A percentile compares a stretch with the other conserved stretches of the same genome.
Evolutionary conservation across 2,329 filamentous ascomycete genomes (phyloP).

Genomic region (Clarireedia sp.): DNA sequence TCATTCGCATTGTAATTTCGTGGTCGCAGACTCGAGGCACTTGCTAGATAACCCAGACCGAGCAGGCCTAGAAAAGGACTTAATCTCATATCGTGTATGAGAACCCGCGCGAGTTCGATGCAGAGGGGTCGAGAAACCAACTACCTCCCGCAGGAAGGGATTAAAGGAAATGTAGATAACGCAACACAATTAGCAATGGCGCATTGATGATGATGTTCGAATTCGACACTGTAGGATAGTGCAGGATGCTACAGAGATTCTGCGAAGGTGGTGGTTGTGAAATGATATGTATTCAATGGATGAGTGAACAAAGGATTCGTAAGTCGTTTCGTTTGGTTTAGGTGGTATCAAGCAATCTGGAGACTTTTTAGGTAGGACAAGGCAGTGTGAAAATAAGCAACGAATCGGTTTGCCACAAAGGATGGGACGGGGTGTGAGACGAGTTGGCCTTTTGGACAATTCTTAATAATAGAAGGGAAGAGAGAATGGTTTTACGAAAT

Average conservation of each 20-base stretch:
- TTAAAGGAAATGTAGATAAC: not conserved
- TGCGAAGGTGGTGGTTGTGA: not conserved
- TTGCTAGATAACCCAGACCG: slow-evolving; percentile 41
- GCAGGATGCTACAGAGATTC: not conserved
- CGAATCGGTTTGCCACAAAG: not conserved
- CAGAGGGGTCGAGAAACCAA: not conserved
- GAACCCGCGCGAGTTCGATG: not conserved
- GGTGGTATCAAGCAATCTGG: slow-evolving; percentile 4
- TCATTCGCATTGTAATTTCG: slow-evolving; percentile 76
- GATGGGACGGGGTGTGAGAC: not conserved
- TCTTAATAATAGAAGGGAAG: no score
- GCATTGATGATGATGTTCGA: slow-evolving; percentile 16
- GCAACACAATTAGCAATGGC: slow-evolving; percentile 10
- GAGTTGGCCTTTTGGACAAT: not conserved
- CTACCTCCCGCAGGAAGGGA: not conserved
- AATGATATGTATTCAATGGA: not conserved
- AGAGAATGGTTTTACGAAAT: no score
- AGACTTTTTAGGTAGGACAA: not conserved
- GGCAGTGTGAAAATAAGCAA: not conserved
- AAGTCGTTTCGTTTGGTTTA: not conserved
- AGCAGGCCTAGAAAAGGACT: slow-evolving; percentile 45
- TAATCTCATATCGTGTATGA: slow-evolving; percentile 23
- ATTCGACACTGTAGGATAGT: not conserved
- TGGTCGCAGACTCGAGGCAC: slow-evolving; percentile 40
- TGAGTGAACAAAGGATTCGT: slow-evolving; percentile 3